These are phyloP conservation scores for Coniosporium apollinis DNA, from an alignment of 495 filamentous ascomycete species.

Conservation along the genomic window DNA sequence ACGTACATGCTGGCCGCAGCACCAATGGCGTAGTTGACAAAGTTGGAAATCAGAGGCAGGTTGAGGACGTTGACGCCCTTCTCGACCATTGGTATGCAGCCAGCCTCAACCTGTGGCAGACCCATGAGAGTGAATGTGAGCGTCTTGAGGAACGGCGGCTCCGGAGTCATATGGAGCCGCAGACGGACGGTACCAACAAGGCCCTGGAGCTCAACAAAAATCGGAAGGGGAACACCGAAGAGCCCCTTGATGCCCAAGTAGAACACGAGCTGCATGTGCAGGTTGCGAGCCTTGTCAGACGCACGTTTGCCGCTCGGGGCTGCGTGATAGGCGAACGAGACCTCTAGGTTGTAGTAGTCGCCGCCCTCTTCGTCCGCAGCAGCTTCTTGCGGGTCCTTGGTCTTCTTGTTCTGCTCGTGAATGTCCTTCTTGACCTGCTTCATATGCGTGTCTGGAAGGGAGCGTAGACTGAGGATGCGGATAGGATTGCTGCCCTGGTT, in stretches of 20 bases:
- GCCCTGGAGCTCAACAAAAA: slow-evolving; percentile 73
- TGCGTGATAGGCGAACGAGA: slow-evolving; percentile 86
- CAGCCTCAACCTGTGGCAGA: slow-evolving; percentile 70
- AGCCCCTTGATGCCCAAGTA: slow-evolving; percentile 73
- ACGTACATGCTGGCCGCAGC: slow-evolving; percentile 81
- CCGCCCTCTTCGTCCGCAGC: slow-evolving; percentile 83
- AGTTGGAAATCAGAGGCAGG: slow-evolving; percentile 82
- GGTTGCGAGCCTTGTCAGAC: slow-evolving; percentile 71
- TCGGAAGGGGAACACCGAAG: slow-evolving; percentile 78
- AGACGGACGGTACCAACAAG: slow-evolving; percentile 76
- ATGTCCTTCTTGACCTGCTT: slow-evolving; percentile 63
- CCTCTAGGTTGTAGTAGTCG: slow-evolving; percentile 87
- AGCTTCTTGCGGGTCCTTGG: slow-evolving; percentile 71
- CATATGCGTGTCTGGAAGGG: slow-evolving; percentile 69
- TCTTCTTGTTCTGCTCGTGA: slow-evolving; percentile 58
- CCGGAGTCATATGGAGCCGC: slow-evolving; percentile 67
- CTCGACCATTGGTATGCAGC: slow-evolving; percentile 82
- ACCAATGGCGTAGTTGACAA: slow-evolving; percentile 90
- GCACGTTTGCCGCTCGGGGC: slow-evolving; percentile 50
- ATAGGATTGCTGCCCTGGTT: slow-evolving; percentile 82
- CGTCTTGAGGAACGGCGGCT: slow-evolving; percentile 80
- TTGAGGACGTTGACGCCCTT: slow-evolving; percentile 84
- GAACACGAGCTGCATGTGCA: slow-evolving; percentile 89
- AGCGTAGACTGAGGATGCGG: slow-evolving; percentile 74
- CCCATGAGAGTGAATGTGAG: slow-evolving; percentile 90